phyloP scores from a whole-genome alignment of 345 rosid species.

The Sonneratia caseolaris region DNA sequence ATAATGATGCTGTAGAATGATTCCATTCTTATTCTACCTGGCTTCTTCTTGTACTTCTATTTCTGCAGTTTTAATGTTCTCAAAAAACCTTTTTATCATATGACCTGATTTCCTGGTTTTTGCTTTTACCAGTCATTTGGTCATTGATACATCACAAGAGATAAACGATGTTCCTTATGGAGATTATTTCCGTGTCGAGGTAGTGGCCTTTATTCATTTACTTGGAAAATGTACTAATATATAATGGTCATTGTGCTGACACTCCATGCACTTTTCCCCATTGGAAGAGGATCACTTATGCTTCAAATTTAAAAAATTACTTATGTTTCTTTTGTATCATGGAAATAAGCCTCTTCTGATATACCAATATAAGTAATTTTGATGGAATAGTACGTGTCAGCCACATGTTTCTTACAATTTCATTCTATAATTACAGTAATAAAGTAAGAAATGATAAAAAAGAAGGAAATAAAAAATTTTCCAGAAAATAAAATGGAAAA shows the following conservation, averaged over 20 bases:
- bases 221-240: no score
- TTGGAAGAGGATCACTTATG: neutral
- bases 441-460: neutral
- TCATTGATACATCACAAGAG: slow-evolving; percentile 79
- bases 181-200: slow-evolving; percentile 89
- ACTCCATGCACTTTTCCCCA: neutral
- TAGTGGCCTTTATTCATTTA: slow-evolving; percentile 19
- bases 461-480: no score
- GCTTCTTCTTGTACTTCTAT: neutral
- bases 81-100: neutral
- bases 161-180: slow-evolving; percentile 77
- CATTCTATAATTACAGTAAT: neutral
- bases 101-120: slow-evolving; percentile 14
- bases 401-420: neutral
- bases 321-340: neutral
- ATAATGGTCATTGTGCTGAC: neutral
- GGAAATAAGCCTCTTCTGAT: neutral
- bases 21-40: neutral
- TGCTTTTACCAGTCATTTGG: slow-evolving; percentile 53
- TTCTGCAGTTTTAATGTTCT: neutral
- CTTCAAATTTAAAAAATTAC: neutral
- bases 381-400: neutral
- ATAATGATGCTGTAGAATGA: neutral
- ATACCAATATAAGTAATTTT: neutral
- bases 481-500: neutral